Base-by-base conservation (phyloP, 2,329 filamentous ascomycete species). In the Monosporascus sp. region DNA sequence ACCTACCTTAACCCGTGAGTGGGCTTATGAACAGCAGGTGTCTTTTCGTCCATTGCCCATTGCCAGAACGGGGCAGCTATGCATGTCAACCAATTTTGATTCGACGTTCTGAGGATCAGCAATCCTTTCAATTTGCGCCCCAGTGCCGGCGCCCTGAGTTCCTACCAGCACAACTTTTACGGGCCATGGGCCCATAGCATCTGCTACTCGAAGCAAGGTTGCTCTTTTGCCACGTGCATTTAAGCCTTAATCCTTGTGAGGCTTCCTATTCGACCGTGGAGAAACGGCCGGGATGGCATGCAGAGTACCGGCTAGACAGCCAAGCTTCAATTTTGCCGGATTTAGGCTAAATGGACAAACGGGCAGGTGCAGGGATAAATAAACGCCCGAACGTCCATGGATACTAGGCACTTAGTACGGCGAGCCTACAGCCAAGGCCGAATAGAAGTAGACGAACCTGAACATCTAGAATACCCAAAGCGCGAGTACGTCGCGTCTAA, bases 291-390 rank as follows among this genome's bases (percentile, higher is more conserved):
- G 58, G 51, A 9, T 50, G 54, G 8, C 58, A 44, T 36, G 56
- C 39, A 54, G 54, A 51, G 52, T 51, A 47, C 48, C 36, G 48
- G 53, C 57, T 36, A 50, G 38, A 48, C 49, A 22, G 41, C 22
- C 2, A 45, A 22, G 41, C 18, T 22, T 22, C 5, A 54, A 31
- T 60, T 60, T 56, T 57, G 54, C 58, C 58, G 58, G 48, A 57
- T 56, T 58, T 36, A 60, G 58, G 54, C 58, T 60, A 57, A 60
- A 60, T 57, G 48, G 15, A 25, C 24, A 45, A 45, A 45, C 15
- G 5, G 25, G 22, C 41, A 25, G 11, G 11, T 11, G 18, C 18
- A 22, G 41, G 41, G 41, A 4, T 18, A 9, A 18, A 18, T 14
- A 45, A 15, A 5, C 20, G 22, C 11, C 2, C 25, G 1, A 25